Evolutionary conservation across 2,329 filamentous ascomycete genomes (phyloP), one percentile per base, ranked within the genome.

Genomic region (Venturia asperata): DNA sequence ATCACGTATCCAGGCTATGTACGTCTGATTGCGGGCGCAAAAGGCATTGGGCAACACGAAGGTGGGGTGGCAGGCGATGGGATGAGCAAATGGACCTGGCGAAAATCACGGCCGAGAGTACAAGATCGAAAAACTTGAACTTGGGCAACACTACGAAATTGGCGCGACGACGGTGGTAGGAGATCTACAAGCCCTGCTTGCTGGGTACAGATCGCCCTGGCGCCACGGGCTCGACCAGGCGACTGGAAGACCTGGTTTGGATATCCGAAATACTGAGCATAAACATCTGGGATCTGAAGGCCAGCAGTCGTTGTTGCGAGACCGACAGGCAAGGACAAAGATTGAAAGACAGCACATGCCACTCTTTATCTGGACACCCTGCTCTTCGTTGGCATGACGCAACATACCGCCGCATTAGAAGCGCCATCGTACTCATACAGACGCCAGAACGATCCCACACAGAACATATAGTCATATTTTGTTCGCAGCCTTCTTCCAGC

Each of bases 401-500:
- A 39, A 21, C 15, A 34, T 21, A 24, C 30, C 30, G 24, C 15
- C 30, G 19, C 9, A 58, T 58, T 37, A 58, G 52, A 27, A n/a
- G 10, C 15, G 37, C 47, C 27, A 58, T 37, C 30, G 15, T 58
- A 58, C 6, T 58, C 52, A 37, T 58, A 58, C 52, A 58, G 52
- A 39, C 52, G 52, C 52, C 52, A 58, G 30, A 37, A 58, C 34
- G 30, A 37, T 37, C 15, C 52, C 27, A 58, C 45, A 10, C 45
- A 47, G 39, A 52, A 19, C 4, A 58, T 37, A 27, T 5, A 3
- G 11, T 58, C 52, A n/a, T 58, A 58, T 58, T 58, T 58, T 58
- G 30, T n/a, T 58, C 30, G 52, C 24, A 13, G n/a, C 52, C 24
- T 56, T 37, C 13, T 37, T 37, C 21, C 13, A 37, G 37, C 17